Base-by-base conservation (phyloP, 805 yeast genomes). In the Peterozyma toletana region DNA sequence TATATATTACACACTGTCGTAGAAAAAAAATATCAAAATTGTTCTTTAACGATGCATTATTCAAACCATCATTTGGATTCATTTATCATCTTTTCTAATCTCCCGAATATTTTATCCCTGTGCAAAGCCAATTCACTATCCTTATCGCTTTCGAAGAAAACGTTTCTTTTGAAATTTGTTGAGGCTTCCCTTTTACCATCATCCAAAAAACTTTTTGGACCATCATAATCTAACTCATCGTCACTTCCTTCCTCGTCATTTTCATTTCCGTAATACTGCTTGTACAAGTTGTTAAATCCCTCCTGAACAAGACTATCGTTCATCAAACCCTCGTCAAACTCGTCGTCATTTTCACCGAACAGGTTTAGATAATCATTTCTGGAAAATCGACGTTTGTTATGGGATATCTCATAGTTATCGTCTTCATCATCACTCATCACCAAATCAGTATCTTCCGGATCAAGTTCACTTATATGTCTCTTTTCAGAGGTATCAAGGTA, bases 101-200 rank as follows among this genome's bases (percentile, higher is more conserved):
- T 67, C 1, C 78, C 78, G 57, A 82, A 81, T 5, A 82, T 80
- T 39, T 60, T 64, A 52, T 82, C 88, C 43, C 89, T 60, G 52
- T 83, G 82, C 1, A 71, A 67, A 0, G 87, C 87, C 50, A 79
- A 39, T 4, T 77, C 79, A 52, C 80, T 83, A 30, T 77, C 78
- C 34, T 63, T 68, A 44, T 82, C 88, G 6, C 62, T 58, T 2
- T 70, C 66, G 52, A 80, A 81, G 52, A 81, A 82, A n/a, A 59
- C 57, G 49, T 80, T 73, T 43, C 87, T 54, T 46, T 60, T 57
- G 37, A 57, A 59, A 11, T 41, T 53, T 61, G 70, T 31, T 47
- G 52, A 52, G n/a, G 43, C 48, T 13, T 41, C 48, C 10, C 48
- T 13, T 37, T 42, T 9, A 11, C 42, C 52, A 10, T 37, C 46